Base-by-base conservation (phyloP, 768 basidiomycete genomes). In the Tricholoma sp. region DNA sequence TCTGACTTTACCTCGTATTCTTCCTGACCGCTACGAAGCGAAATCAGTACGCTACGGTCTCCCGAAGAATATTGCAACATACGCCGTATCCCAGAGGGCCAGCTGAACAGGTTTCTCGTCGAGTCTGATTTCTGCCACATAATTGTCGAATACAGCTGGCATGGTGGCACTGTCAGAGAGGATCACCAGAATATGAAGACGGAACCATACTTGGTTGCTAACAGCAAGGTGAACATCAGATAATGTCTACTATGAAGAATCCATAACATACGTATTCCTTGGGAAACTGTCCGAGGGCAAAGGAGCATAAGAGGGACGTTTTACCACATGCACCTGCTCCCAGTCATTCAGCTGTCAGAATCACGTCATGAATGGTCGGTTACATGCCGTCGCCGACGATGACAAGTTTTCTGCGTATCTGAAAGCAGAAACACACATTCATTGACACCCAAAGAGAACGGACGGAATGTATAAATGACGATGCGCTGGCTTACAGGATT, bases 31-130 rank as follows among this genome's bases (percentile, higher is more conserved):
- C 95, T 97, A 42, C 17, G 56, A 54, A 63, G 59, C 59, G 59
- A 57, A 45, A 61, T 55, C 52, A 52, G 59, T 42, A 48, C 37
- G 53, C 31, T 42, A 58, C 42, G 39, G 60, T 17, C 24, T 47
- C 39, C 31, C 54, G 48, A 49, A 55, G 56, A 37, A 53, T 45
- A 5, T 3, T 48, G 45, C 31, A 57, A 86, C 91, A 72, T 70
- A 97, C 95, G 97, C 97, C 54, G 97, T 98, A 80, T 99, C 97
- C 97, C 97, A 98, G 44, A 98, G 74, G 41, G 97, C 96, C 57
- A 98, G 74, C 71, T 98, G 95, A 15, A 99, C 93, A 36, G 95
- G 92, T 72, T 98, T 98, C 62, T 94, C 94, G 72, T 99, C 97
- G 53, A 99, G 78, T 63, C 93, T 80, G 66, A 99, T 98, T 78